Evolutionary conservation across 2,329 filamentous ascomycete genomes (phyloP).

Genomic region (Epichloe coenophiala): DNA sequence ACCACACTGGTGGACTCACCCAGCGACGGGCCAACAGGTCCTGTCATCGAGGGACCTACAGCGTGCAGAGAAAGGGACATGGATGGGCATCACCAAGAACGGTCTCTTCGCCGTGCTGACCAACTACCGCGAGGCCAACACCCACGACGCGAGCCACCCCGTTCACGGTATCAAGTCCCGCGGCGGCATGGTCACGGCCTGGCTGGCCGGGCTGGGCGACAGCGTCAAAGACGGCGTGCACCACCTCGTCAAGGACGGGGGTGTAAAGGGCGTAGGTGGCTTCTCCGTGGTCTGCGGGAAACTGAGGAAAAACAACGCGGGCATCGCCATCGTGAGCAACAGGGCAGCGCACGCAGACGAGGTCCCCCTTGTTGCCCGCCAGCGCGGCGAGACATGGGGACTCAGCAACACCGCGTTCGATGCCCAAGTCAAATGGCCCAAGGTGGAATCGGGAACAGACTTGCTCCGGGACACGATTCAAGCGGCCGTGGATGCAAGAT

Average conservation of each 20-base stretch:
- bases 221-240: slow-evolving; percentile 36
- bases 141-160: slow-evolving; percentile 35
- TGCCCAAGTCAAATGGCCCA: slow-evolving; percentile 44
- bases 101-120: slow-evolving; percentile 52
- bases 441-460: slow-evolving; percentile 39
- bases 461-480: slow-evolving; percentile 30
- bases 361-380: slow-evolving; percentile 45
- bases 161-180: slow-evolving; percentile 44
- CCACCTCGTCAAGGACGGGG: slow-evolving; percentile 34
- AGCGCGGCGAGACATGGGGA: slow-evolving; percentile 39
- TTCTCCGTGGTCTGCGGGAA: slow-evolving; percentile 56
- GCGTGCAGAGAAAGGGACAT: slow-evolving; percentile 48
- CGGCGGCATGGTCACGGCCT: slow-evolving; percentile 50
- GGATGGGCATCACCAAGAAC: slow-evolving; percentile 47
- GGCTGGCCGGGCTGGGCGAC: slow-evolving; percentile 37
- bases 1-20: slow-evolving; percentile 49
- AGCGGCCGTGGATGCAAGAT: slow-evolving; percentile 21
- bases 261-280: slow-evolving; percentile 48
- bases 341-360: slow-evolving; percentile 37
- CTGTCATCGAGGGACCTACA: slow-evolving; percentile 50
- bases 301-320: slow-evolving; percentile 33
- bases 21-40: slow-evolving; percentile 28
- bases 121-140: slow-evolving; percentile 47
- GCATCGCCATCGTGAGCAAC: slow-evolving; percentile 50
- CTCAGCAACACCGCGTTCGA: slow-evolving; percentile 50